phyloP scores from a whole-genome alignment of 2,329 filamentous ascomycete species.

The Exutisphaerella laricina region DNA sequence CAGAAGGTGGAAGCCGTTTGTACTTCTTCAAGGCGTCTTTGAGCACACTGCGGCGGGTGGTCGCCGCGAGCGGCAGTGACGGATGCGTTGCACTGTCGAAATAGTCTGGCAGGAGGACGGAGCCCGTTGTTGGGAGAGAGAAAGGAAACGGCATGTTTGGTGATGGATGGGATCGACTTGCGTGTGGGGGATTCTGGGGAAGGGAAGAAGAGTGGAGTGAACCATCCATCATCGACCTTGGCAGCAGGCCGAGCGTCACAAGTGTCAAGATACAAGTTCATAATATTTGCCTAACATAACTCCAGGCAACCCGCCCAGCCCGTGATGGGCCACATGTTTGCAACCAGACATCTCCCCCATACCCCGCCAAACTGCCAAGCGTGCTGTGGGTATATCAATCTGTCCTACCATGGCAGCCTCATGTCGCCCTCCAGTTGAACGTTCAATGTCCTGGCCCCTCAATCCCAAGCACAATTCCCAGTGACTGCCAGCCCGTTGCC shows the following conservation, averaged over 20 bases:
- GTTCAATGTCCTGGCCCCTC: constrained; percentile 3
- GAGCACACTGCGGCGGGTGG: constrained; percentile 76
- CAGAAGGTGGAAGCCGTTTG: constrained; percentile 71
- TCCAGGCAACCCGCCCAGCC: neutral
- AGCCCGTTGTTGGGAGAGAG: constrained; percentile 79
- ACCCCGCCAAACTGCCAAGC: constrained; percentile 8
- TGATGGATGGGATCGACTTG: neutral
- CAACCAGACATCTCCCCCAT: too few relatives aligned
- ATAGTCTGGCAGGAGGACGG: constrained; percentile 72
- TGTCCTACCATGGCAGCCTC: constrained; percentile 5
- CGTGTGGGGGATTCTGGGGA: neutral
- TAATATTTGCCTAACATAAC: constrained; percentile 5
- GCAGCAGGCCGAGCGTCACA: too few relatives aligned
- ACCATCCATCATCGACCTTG: too few relatives aligned
- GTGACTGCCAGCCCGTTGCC: neutral
- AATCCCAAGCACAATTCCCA: neutral
- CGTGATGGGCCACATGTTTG: neutral
- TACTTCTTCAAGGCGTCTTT: constrained; percentile 80
- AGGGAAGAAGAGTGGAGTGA: too few relatives aligned
- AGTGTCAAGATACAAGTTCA: too few relatives aligned
- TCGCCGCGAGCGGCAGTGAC: constrained; percentile 75
- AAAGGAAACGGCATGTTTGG: constrained; percentile 80
- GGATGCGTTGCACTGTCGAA: constrained; percentile 80
- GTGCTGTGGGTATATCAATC: constrained; percentile 11
- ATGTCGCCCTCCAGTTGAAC: neutral